Evolutionary conservation across 148 eudicot genomes (phyloP).

Genomic region (Chenopodium quinoa): DNA sequence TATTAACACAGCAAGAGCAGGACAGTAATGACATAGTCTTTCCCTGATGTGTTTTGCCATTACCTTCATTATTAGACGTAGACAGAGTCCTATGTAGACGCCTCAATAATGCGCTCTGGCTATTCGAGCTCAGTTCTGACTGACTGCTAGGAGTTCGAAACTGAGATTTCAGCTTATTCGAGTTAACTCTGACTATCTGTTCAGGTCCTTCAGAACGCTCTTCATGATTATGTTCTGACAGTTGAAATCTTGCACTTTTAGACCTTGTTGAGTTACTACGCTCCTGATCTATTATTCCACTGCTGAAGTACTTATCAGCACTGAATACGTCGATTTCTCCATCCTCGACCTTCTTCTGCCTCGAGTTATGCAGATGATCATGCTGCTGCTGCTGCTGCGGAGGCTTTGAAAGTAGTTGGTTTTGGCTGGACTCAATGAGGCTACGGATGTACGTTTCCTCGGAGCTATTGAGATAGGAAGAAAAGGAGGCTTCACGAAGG

Average conservation of each 20-base stretch:
- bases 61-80: neutral
- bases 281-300: conserved; percentile 24
- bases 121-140: conserved; percentile 66
- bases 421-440: conserved; percentile 30
- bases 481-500: conserved; percentile 46
- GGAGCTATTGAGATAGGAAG: conserved; percentile 48
- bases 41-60: conserved; percentile 18
- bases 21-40: conserved; percentile 35
- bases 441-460: conserved; percentile 37
- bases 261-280: conserved; percentile 14
- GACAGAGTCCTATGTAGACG: conserved; percentile 26
- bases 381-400: conserved; percentile 9
- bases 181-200: neutral
- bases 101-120: conserved; percentile 50
- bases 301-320: conserved; percentile 72
- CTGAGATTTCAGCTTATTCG: conserved; percentile 6
- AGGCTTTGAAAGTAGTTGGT: neutral
- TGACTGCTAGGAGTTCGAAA: conserved; percentile 49
- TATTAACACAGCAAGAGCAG: conserved; percentile 47
- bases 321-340: conserved; percentile 64
- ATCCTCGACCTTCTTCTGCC: conserved; percentile 34
- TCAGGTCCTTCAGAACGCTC: neutral
- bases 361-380: conserved; percentile 6
- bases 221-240: neutral
- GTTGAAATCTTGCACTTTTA: conserved; percentile 6